Conservation (phyloP, 768 basidiomycete species). For the Rubroboletus pulcherrimus region DNA sequence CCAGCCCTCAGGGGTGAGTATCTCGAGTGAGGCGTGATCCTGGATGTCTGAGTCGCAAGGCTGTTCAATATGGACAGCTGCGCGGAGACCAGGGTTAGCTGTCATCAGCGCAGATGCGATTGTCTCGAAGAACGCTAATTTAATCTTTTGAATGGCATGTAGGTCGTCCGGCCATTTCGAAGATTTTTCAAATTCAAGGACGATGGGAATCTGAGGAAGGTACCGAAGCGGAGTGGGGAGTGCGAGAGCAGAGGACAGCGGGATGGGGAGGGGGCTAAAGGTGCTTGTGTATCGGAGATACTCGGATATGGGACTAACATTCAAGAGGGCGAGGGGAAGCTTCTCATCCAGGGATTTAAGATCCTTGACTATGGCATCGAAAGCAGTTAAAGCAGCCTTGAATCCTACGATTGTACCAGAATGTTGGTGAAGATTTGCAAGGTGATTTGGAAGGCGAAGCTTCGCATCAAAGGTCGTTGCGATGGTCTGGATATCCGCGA, state of each 20-base stretch:
- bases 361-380: slow-evolving; percentile 69
- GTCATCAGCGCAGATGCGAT: slow-evolving; percentile 65
- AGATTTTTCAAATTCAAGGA: slow-evolving; percentile 90
- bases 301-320: slow-evolving; percentile 70
- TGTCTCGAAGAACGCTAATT: slow-evolving; percentile 86
- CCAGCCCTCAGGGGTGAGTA: slow-evolving; percentile 80
- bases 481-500: slow-evolving; percentile 52
- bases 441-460: slow-evolving; percentile 53
- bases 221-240: slow-evolving; percentile 63
- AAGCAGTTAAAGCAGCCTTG: slow-evolving; percentile 73
- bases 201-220: slow-evolving; percentile 63
- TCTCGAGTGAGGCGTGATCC: slow-evolving; percentile 71
- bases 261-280: slow-evolving; percentile 75
- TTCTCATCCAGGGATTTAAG: slow-evolving; percentile 71
- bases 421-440: slow-evolving; percentile 39
- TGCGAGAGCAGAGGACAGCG: slow-evolving; percentile 45
- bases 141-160: slow-evolving; percentile 87
- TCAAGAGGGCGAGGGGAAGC: slow-evolving; percentile 74
- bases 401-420: slow-evolving; percentile 49
- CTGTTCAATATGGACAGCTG: slow-evolving; percentile 56
- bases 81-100: slow-evolving; percentile 46
- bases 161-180: slow-evolving; percentile 95
- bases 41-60: slow-evolving; percentile 51
- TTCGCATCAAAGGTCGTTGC: slow-evolving; percentile 56
- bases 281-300: slow-evolving; percentile 79